These are phyloP conservation scores for Telfairia occidentalis DNA, from an alignment of 331 rosid species.

Conservation along the genomic window DNA sequence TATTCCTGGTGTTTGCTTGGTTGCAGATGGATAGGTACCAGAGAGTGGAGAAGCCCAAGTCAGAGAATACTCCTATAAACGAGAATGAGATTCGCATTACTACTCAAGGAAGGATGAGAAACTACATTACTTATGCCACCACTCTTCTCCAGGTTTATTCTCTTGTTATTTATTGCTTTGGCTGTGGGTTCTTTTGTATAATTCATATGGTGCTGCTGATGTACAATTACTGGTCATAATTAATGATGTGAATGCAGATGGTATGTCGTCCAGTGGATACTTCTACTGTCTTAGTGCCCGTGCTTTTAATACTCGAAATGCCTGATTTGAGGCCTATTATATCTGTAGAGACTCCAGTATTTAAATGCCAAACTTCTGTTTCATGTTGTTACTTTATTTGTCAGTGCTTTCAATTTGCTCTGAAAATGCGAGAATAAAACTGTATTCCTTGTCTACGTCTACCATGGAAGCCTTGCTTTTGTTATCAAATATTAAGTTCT, in stretches of 20 bases:
- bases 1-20: neutral
- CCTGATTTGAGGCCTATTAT: neutral
- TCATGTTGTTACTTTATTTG: neutral
- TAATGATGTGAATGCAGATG: neutral
- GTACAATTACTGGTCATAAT: neutral
- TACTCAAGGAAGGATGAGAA: constrained; percentile 62
- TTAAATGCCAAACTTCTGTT: neutral
- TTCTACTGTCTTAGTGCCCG: neutral
- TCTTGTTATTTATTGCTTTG: neutral
- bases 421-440: neutral
- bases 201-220: neutral
- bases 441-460: neutral
- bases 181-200: neutral
- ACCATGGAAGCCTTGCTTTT: neutral
- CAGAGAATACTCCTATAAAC: constrained; percentile 35
- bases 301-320: neutral
- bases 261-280: neutral
- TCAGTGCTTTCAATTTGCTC: neutral
- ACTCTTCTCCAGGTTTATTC: constrained; percentile 48
- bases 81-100: constrained; percentile 50
- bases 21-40: constrained; percentile 63
- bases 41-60: constrained; percentile 67
- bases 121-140: constrained; percentile 64
- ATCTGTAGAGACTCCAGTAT: neutral
- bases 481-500: neutral